Evolutionary conservation across 768 basidiomycete genomes (phyloP), one percentile per base, ranked within the genome.

Genomic region (Mycena alexandri): DNA sequence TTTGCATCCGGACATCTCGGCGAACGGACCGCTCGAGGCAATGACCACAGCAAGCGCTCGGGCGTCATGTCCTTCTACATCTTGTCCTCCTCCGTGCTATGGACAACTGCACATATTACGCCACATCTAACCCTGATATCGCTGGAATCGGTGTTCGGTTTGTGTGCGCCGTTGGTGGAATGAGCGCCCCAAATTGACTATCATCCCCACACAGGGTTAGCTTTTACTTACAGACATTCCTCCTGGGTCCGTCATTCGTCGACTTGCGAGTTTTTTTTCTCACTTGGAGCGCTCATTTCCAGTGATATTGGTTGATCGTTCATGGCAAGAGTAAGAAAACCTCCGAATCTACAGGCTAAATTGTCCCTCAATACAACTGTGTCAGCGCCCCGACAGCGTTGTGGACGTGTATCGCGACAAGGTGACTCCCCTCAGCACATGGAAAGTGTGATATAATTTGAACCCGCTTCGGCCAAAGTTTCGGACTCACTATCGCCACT

Each of bases 361-460:
- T 65, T 59, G 51, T 16, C 22, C 52, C 47, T 57, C 29, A 33
- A 61, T 53, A 14, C 22, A 16, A 38, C 9, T 12, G 43, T 29
- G 44, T 2, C 61, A 71, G 69, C 63, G 82, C 82, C 21, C 79
- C 80, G 5, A 75, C 74, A 58, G 77, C 82, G 0, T 61, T 84
- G 10, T 84, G 83, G 81, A 81, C 83, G n/a, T 81, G 83, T 50
- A 81, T 80, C 41, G 76, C 78, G 19, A 83, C 81, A 5, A 57
- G 56, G 56, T 57, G 33, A 43, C 43, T 34, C 19, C 7, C 17
- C 19, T 25, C 29, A 12, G 42, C n/a, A n/a, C 33, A 12, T 24
- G 21, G 21, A 48, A 43, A n/a, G 8, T 21, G 5, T 25, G 2
- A 19, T 11, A 43, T 44, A 57, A 34, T 34, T 34, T 42, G 21